These are phyloP conservation scores for Tolypocladium inflatum DNA, from an alignment of 2,329 filamentous ascomycete species.

Conservation along the genomic window DNA sequence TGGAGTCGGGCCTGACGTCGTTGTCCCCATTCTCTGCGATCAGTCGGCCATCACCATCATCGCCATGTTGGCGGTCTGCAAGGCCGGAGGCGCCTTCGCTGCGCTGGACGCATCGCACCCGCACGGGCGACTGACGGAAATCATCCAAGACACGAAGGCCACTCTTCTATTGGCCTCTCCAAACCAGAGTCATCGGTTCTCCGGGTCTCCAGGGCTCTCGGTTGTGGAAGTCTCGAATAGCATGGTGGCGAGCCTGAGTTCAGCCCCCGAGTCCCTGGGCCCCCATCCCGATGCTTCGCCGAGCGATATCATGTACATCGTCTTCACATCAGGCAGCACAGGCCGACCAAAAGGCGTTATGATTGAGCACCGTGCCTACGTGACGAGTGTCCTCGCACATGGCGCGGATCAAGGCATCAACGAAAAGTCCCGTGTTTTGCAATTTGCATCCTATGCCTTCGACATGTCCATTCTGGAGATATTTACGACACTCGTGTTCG, in stretches of 20 bases:
- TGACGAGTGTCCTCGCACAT: background rate
- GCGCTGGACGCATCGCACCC: background rate
- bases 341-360: background rate
- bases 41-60: background rate
- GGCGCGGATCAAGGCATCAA: background rate
- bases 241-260: background rate
- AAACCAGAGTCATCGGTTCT: background rate
- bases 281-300: background rate
- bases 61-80: background rate
- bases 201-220: background rate
- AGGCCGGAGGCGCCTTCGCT: background rate
- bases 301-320: background rate
- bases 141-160: background rate
- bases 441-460: background rate
- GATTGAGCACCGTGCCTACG: background rate
- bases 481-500: background rate
- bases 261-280: background rate
- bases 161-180: background rate
- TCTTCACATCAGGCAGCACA: background rate
- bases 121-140: background rate
- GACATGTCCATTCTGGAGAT: background rate
- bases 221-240: background rate
- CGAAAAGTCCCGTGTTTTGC: background rate
- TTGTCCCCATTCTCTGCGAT: background rate
- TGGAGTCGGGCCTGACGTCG: background rate